Base-by-base conservation (phyloP, 371 early-diverging fungal genomes). In the Apophysomyces trapeziformis region DNA sequence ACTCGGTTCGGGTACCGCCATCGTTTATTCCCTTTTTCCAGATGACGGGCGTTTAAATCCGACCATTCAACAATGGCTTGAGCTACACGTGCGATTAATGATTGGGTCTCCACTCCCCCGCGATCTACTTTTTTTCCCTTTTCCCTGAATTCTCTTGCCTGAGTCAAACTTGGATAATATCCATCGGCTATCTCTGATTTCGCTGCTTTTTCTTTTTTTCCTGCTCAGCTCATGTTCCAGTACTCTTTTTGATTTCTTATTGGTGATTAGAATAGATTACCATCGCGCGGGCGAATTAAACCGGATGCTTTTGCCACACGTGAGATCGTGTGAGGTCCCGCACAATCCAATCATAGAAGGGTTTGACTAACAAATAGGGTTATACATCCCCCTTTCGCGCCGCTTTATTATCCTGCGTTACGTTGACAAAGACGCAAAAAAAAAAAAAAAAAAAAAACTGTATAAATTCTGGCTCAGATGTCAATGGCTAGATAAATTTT, bases 221-320 rank as follows among this genome's bases (percentile, higher is more conserved):
- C 32, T 26, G 54, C 54, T 50, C 54, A 50, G 54, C 54, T 50
- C 21, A 50, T 50, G 54, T 50, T 50, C 54, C 54, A 21, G 54
- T 7, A 21, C 21, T 26, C 21, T 50, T 8, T 50, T 72, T 71
- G 32, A 26, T 26, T 0, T 43, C 57, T 64, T 26, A 68, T 71
- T 50, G 54, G 54, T 50, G 9, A 50, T 50, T 7, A 16, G 5
- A 50, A 18, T 9, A 9, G 5, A 18, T 18, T 50, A 21, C 21
- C 54, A 35, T 16, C 32, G 21, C 16, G 21, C 54, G 54, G 54
- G 21, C 54, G 54, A 50, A 50, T 50, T 50, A 50, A 50, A 50
- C 21, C 54, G 35, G 54, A 50, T 50, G 21, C 35, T 50, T 50
- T 50, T 50, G 54, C 54, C 54, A 50, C 54, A 50, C 54, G 54